Base-by-base conservation (phyloP, 495 filamentous ascomycete genomes). In the Neurospora discreta region DNA sequence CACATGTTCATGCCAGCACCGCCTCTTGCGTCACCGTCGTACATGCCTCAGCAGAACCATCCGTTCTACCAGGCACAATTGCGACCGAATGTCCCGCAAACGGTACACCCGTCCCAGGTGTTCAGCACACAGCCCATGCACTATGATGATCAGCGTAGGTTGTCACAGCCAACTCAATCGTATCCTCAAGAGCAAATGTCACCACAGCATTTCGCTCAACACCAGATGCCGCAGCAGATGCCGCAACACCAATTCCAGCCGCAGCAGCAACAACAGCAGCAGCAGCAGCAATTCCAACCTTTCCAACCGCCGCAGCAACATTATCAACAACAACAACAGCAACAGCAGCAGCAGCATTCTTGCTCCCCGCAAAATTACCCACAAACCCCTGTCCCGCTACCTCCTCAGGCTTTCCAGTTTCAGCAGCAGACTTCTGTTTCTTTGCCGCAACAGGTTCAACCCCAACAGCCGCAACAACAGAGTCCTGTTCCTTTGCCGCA, bases 1-100 rank as follows among this genome's bases (percentile, higher is more conserved):
- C 84, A 84, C 60, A 82, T 77, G 74, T 82, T 83, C 75, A 76
- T 76, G 69, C 81, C 77, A 69, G 81, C 74, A 69, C 44, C 77
- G 65, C 68, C 75, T 30, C 44, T 75, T 69, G 41, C 68, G 69
- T 26, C 73, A 40, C 67, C 36, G 36, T 20, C 52, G 26, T 33
- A 60, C 52, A 30, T 60, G 52, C 26, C 52, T 9, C 69, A 68
- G 69, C 72, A 74, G 26, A 73, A 74, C 40, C 68, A 68, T 5
- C 74, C 74, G 52, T 74, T 72, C 68, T 71, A 74, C 36, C 69
- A 70, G 70, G 69, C 39, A 70, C 39, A 30, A 43, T 26, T 65
- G 52, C 52, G 26, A 33, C 52, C 52, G 26, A 65, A 65, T 33
- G 52, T 65, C 52, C 52, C 52, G 23, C 52, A 65, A 65, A 65